A percentile compares a stretch with the other conserved stretches of the same genome.
Conservation (phyloP, 2,329 filamentous ascomycete genomes). For the Ampelomyces quisqualis region DNA sequence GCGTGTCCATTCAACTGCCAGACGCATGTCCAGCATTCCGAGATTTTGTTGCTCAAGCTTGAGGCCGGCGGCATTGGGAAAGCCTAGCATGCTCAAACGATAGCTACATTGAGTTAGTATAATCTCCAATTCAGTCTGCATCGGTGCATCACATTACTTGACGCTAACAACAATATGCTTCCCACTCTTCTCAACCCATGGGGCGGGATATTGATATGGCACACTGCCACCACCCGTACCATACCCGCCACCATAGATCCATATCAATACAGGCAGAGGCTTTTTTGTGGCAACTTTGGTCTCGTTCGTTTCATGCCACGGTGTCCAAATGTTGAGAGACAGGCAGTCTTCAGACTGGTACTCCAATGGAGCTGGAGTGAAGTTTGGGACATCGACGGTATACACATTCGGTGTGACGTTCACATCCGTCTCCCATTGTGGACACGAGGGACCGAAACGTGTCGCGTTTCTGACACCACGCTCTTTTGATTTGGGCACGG, state of each 20-base stretch:
- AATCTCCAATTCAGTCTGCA: not conserved
- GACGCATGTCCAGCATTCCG: slow-evolving; percentile 45
- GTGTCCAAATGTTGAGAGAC: slow-evolving; percentile 51
- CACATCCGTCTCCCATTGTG: slow-evolving; percentile 21
- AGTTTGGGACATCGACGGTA: slow-evolving; percentile 28
- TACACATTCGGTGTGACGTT: slow-evolving; percentile 19
- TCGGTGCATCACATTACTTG: slow-evolving; percentile 22
- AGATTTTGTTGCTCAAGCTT: slow-evolving; percentile 38
- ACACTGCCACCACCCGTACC: slow-evolving; percentile 48
- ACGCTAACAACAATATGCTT: slow-evolving; percentile 41
- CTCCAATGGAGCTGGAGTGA: slow-evolving; percentile 17
- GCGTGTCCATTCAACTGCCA: slow-evolving; percentile 44
- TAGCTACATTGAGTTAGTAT: slow-evolving; percentile 17
- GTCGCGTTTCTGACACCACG: slow-evolving; percentile 28
- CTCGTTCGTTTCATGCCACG: slow-evolving; percentile 18
- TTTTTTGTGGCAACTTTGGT: slow-evolving; percentile 10
- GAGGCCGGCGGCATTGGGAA: slow-evolving; percentile 41
- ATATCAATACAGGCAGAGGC: slow-evolving; percentile 48
- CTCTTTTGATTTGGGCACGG: slow-evolving; percentile 21
- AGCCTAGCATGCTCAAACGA: slow-evolving; percentile 46
- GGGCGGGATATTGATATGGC: slow-evolving; percentile 38
- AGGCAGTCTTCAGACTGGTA: slow-evolving; percentile 50
- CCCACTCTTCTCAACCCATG: slow-evolving; percentile 37
- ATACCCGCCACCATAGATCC: slow-evolving; percentile 53
- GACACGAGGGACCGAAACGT: slow-evolving; percentile 32